Conservation (phyloP, 805 yeast genomes). For the Candida wancherniae region DNA sequence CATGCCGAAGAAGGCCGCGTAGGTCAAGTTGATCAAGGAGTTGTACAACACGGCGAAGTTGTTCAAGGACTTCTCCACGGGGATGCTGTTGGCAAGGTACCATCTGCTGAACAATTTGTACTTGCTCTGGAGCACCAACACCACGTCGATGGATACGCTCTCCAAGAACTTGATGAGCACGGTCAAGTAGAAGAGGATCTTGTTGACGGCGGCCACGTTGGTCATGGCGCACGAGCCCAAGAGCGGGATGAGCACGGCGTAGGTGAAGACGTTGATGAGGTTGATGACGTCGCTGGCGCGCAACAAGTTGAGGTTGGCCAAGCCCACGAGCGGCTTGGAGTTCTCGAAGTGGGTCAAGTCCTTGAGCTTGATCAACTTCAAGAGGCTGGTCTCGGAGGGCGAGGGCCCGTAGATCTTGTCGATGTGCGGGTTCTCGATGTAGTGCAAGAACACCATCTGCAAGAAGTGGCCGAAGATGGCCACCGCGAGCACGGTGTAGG, state of each 20-base stretch:
- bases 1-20: constrained; percentile 45
- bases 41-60: constrained; percentile 70
- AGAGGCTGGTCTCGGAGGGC: constrained; percentile 32
- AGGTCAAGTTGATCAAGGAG: constrained; percentile 48
- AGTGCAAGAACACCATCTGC: constrained; percentile 70
- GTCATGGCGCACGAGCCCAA: constrained; percentile 25
- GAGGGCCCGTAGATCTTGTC: constrained; percentile 68
- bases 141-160: constrained; percentile 44
- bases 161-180: constrained; percentile 47
- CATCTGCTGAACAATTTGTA: constrained; percentile 60
- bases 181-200: constrained; percentile 35
- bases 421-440: constrained; percentile 82
- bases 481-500: constrained; percentile 62
- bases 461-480: constrained; percentile 71
- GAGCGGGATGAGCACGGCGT: constrained; percentile 40
- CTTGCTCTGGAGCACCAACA: constrained; percentile 56
- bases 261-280: constrained; percentile 36
- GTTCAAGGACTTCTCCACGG: constrained; percentile 60
- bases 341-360: constrained; percentile 42
- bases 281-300: constrained; percentile 62
- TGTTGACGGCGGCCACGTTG: constrained; percentile 16
- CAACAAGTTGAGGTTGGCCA: constrained; percentile 57
- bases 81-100: constrained; percentile 59
- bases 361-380: constrained; percentile 41
- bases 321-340: constrained; percentile 51